phyloP scores from a whole-genome alignment of 495 filamentous ascomycete genomes.

The Darksidea phi region DNA sequence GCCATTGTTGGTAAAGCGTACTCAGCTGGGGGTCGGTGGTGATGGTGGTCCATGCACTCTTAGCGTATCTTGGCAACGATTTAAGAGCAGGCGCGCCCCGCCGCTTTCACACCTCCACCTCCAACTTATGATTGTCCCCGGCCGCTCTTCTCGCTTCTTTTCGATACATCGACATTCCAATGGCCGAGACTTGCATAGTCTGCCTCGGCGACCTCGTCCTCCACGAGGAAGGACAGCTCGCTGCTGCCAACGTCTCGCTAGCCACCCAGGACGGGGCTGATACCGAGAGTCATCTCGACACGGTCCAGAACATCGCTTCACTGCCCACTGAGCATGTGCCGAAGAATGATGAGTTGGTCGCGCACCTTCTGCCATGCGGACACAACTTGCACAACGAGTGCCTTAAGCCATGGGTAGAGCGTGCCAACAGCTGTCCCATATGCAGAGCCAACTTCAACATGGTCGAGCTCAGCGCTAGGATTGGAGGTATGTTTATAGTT shows the following conservation, averaged over 20 bases:
- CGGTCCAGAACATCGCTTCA: slow-evolving; percentile 36
- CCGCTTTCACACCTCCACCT: slow-evolving; percentile 28
- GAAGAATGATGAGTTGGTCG: slow-evolving; percentile 55
- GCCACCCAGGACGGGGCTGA: slow-evolving; percentile 35
- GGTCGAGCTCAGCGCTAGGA: slow-evolving; percentile 74
- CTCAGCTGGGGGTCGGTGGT: too few relatives aligned
- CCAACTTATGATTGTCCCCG: slow-evolving; percentile 19
- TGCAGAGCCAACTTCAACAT: slow-evolving; percentile 87
- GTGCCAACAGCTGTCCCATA: slow-evolving; percentile 96
- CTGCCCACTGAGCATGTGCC: slow-evolving; percentile 43
- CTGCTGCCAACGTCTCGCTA: slow-evolving; percentile 43
- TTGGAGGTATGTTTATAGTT: slow-evolving; percentile 64
- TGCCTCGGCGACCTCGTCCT: slow-evolving; percentile 84
- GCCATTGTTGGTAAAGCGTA: too few relatives aligned
- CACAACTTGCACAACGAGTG: slow-evolving; percentile 91
- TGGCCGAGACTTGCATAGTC: slow-evolving; percentile 95
- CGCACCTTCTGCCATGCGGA: slow-evolving; percentile 70
- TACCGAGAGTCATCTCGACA: slow-evolving; percentile 30
- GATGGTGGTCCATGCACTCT: too few relatives aligned
- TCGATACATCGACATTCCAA: slow-evolving; percentile 39
- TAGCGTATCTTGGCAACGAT: not conserved
- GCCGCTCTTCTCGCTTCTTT: not conserved
- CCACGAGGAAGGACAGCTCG: slow-evolving; percentile 55
- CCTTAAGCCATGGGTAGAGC: slow-evolving; percentile 86
- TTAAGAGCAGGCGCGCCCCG: not conserved